Conservation (phyloP, 108 stramenopile genomes). For the Poteriospumella lacustris region DNA sequence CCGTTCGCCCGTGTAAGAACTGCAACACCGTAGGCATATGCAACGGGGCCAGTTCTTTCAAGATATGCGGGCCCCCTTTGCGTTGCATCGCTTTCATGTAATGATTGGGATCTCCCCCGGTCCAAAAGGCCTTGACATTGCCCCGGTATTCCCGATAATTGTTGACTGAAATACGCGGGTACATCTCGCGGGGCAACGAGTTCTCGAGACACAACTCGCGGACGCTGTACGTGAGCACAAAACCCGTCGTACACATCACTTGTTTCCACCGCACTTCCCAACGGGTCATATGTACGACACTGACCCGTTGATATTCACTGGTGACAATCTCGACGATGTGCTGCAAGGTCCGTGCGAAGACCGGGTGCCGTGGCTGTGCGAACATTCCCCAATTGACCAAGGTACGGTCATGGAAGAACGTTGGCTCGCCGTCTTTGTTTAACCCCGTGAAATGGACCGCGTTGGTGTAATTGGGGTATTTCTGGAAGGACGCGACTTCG, state of each 20-base stretch:
- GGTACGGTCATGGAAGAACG: slow-evolving; percentile 1
- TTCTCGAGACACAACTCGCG: neutral
- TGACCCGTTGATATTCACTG: neutral
- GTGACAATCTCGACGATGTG: neutral
- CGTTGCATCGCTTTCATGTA: slow-evolving; percentile 23
- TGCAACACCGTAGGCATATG: neutral
- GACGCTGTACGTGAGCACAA: neutral
- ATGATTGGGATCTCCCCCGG: neutral
- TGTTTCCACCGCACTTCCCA: slow-evolving; percentile 13
- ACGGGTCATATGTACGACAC: neutral
- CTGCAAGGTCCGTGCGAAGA: neutral
- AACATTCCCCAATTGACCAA: slow-evolving; percentile 18
- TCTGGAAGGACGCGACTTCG: neutral
- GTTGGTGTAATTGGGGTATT: neutral
- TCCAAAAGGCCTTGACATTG: slow-evolving; percentile 13
- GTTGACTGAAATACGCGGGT: neutral
- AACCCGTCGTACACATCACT: slow-evolving; percentile 15
- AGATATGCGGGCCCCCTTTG: neutral
- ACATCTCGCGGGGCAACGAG: neutral
- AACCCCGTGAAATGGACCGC: neutral
- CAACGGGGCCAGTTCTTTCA: neutral
- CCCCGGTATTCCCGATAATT: neutral
- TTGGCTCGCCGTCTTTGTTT: neutral
- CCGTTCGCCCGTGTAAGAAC: neutral
- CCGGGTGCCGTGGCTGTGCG: neutral